Evolutionary conservation across 2,329 filamentous ascomycete species (phyloP), one percentile per base, ranked within the genome.

Genomic region (Didymella glomerata): DNA sequence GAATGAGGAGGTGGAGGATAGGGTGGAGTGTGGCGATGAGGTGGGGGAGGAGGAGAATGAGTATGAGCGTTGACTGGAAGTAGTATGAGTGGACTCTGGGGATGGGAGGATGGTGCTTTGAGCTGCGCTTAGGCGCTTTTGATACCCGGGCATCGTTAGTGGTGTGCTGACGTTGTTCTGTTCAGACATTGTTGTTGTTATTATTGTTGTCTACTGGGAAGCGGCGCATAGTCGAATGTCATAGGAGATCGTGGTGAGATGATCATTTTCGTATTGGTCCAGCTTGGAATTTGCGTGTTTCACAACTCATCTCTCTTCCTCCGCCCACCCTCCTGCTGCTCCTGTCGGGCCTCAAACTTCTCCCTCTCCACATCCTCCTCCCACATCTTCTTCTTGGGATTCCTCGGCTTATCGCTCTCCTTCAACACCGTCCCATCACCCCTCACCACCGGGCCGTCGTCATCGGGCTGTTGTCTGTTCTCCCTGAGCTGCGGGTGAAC

Each of bases 381-480:
- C 80, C 85, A 86, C 77, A 84, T 83, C 76, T 85, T 83, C 78
- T 88, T 88, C 79, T 84, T 87, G 7, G 85, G 84, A 71, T 88
- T 88, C 27, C 73, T 68, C 25, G 74, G 77, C 63, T 68, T 75
- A 64, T 73, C 74, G 27, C 70, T 75, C 61, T 81, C 69, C 57
- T 79, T 61, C 49, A 83, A 72, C 3, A 80, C 80, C 20, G 77
- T 76, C 28, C 84, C 81, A 61, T 82, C 82, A 1, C 80, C 81
- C 59, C 75, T 76, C 42, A 72, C 73, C 32, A 75, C 75, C 24
- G 66, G 71, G 3, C 73, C 70, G 2, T 76, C 63, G n/a, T 75
- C 66, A 13, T 71, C 67, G 10, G 70, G 61, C 42, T 69, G 57
- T 38, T 67, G 57, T 27, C 52, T 64, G 16, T 67, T 65, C 41